Evolutionary conservation across 306 rosid genomes (phyloP).

Genomic region (Casuarina glauca): DNA sequence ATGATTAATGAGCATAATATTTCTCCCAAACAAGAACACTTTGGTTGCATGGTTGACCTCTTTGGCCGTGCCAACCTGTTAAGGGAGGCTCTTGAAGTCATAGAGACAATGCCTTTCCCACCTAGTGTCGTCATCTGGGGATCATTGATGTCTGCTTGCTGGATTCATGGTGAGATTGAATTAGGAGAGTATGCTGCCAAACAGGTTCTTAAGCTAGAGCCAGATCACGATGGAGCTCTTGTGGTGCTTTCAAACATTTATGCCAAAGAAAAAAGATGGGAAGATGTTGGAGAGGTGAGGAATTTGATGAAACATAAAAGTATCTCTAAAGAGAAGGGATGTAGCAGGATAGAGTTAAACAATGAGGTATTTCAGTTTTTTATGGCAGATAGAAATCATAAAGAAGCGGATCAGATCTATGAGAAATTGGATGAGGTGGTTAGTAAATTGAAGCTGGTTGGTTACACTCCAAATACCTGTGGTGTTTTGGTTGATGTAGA

Average conservation of each 20-base stretch:
- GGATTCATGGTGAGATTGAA: constrained; percentile 59
- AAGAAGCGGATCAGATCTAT: constrained; percentile 61
- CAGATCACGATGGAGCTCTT: constrained; percentile 78
- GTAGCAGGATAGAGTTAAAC: constrained; percentile 65
- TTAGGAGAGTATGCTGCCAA: constrained; percentile 83
- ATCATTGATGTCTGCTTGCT: constrained; percentile 88
- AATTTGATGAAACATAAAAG: constrained; percentile 58
- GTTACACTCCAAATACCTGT: constrained; percentile 59
- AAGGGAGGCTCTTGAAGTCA: constrained; percentile 70
- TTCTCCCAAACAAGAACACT: constrained; percentile 74
- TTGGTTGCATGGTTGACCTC: constrained; percentile 92
- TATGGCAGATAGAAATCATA: constrained; percentile 78
- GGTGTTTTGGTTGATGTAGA: constrained; percentile 62
- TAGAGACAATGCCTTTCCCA: constrained; percentile 76
- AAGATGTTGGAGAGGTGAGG: constrained; percentile 65
- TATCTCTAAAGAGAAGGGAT: constrained; percentile 72
- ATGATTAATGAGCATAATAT: constrained; percentile 64
- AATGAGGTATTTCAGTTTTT: constrained; percentile 66
- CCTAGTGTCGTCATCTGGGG: constrained; percentile 89
- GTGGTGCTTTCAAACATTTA: constrained; percentile 76
- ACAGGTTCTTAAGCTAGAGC: constrained; percentile 65
- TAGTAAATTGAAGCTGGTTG: constrained; percentile 53
- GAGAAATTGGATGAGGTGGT: constrained; percentile 69
- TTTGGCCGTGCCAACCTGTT: constrained; percentile 76
- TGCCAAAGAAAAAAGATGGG: constrained; percentile 81